Base-by-base conservation (phyloP, 2,329 filamentous ascomycete genomes). In the Teratosphaeria epicoccoides region DNA sequence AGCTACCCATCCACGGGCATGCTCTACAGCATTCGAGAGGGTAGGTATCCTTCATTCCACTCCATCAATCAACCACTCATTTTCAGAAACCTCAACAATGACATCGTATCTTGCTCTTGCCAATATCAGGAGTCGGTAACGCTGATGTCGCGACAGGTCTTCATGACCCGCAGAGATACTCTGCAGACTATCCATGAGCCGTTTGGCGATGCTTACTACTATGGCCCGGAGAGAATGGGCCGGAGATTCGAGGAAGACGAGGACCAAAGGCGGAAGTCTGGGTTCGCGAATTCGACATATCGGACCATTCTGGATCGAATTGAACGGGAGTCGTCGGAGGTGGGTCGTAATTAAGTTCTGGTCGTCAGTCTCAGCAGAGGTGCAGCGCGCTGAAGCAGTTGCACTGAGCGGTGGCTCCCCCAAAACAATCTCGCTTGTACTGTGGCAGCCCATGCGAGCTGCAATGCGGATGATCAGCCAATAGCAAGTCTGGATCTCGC, bases 141-240 rank as follows among this genome's bases (percentile, higher is more conserved):
- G 44, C 44, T 46, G 25, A 46, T 46, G 11, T 46, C 20, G 25
- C 25, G 23, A 28, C 23, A 93, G 87, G 90, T 97, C 59, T 97
- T 98, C 71, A 96, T 97, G 91, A 95, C 90, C 62, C 85, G 88
- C 60, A 80, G 81, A 61, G 84, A 95, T 65, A 83, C 78, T 50
- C 79, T 97, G 54, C 77, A 84, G 63, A 95, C 88, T 67, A 77
- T 93, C 61, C 93, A 97, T 70, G 93, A 98, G 73, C 93, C 93
- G 4, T 97, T 97, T 71, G 91, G 91, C 50, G 93, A 97, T 71
- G 87, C 90, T 55, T 97, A 91, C 68, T 97, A 97, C 74, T 97
- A 85, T 66, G 91, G 93, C 49, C 90, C 91, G 6, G 93, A 98
- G 73, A 80, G 88, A 61, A 77, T 97, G 61, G 84, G 86, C 63